Evolutionary conservation across 768 basidiomycete genomes (phyloP).

Genomic region (Mycena galericulata): DNA sequence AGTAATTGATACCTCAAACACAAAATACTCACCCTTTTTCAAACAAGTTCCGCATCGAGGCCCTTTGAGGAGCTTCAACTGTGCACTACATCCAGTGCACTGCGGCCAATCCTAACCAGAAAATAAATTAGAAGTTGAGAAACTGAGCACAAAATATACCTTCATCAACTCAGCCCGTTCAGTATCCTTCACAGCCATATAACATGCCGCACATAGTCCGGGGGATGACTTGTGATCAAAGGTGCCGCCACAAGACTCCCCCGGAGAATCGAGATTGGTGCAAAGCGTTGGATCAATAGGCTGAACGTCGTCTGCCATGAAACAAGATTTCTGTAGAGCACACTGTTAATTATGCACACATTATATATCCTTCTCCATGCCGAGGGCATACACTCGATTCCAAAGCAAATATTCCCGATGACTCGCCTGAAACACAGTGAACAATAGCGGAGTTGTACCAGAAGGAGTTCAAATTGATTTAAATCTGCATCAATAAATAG

Average conservation of each 20-base stretch:
- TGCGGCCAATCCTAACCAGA: slow-evolving; percentile 5
- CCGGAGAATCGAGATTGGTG: slow-evolving; percentile 5
- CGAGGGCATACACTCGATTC: not conserved
- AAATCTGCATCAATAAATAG: not conserved
- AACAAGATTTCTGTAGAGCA: not conserved
- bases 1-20: not conserved
- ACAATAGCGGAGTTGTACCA: not conserved
- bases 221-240: slow-evolving; percentile 6
- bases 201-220: slow-evolving; percentile 6
- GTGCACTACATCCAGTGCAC: slow-evolving; percentile 7
- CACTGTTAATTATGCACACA: not conserved
- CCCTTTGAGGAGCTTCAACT: slow-evolving; percentile 2
- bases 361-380: not conserved
- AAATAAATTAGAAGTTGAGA: not conserved
- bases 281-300: slow-evolving; percentile 1
- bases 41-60: slow-evolving; percentile 10
- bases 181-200: not conserved
- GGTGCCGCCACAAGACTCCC: not conserved
- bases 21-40: slow-evolving; percentile 1
- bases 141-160: not conserved
- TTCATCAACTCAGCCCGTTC: slow-evolving; percentile 6
- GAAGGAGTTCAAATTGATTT: too few species aligned
- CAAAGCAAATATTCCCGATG: too few species aligned
- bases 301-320: not conserved
- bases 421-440: not conserved